A percentile compares a stretch with the other conserved stretches of the same genome.
Evolutionary conservation across 305 asterid species (phyloP).

Genomic region (Fraxinus floribunda): DNA sequence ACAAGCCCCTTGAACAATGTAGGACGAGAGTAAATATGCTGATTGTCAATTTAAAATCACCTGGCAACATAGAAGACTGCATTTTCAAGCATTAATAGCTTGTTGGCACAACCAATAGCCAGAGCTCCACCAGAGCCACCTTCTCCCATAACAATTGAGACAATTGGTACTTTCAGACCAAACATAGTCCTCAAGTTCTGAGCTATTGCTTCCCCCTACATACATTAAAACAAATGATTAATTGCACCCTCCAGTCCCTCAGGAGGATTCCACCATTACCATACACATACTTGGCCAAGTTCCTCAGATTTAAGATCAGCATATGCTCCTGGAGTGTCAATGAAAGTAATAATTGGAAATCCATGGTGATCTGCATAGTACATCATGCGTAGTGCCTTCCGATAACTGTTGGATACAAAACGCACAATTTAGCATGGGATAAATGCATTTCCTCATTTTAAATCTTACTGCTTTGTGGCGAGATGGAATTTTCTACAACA

Average conservation of each 20-base stretch:
- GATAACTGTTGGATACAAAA: slow-evolving; percentile 58
- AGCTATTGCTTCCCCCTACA: slow-evolving; percentile 92
- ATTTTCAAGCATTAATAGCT: slow-evolving; percentile 87
- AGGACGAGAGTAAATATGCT: slow-evolving; percentile 5
- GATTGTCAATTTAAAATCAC: slow-evolving; percentile 27
- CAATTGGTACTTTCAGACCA: slow-evolving; percentile 84
- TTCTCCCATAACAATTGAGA: slow-evolving; percentile 86
- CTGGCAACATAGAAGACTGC: slow-evolving; percentile 93
- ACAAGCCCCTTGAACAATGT: slow-evolving; percentile 11
- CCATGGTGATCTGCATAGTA: slow-evolving; percentile 97
- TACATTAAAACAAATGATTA: slow-evolving; percentile 18
- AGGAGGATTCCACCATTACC: slow-evolving; percentile 15
- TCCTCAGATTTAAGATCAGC: slow-evolving; percentile 97
- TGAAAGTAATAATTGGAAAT: slow-evolving; percentile 85
- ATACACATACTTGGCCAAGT: slow-evolving; percentile 70
- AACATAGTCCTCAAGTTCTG: slow-evolving; percentile 86
- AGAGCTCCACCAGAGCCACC: slow-evolving; percentile 98
- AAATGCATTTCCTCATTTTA: slow-evolving; percentile 6
- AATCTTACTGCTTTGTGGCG: not conserved
- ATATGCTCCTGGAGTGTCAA: slow-evolving; percentile 98
- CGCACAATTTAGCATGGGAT: slow-evolving; percentile 21
- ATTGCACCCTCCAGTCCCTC: not conserved
- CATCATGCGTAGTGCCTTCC: slow-evolving; percentile 99
- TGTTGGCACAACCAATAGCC: slow-evolving; percentile 91
- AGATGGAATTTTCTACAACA: not conserved